Percentiles rank a stretch among this genome's conserved stretches.
Conservation (phyloP, 2,329 filamentous ascomycete genomes). For the Talaromyces albobiverticillius region DNA sequence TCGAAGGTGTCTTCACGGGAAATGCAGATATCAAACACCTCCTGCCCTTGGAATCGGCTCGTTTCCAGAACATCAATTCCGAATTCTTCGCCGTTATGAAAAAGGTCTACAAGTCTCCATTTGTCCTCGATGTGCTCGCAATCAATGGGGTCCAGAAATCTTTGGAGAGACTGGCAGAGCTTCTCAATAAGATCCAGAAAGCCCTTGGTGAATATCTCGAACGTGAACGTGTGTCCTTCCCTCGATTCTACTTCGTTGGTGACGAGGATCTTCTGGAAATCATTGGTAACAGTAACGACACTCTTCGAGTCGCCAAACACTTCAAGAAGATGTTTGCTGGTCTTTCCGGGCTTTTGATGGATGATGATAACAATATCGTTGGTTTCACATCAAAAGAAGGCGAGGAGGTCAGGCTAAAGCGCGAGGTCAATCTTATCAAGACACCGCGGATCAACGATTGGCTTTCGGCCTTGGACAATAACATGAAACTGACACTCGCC, state of each 20-base stretch:
- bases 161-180: constrained; percentile 88
- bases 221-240: constrained; percentile 94
- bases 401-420: constrained; percentile 82
- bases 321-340: constrained; percentile 99
- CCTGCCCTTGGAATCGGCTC: constrained; percentile 89
- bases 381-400: constrained; percentile 95
- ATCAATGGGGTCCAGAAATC: constrained; percentile 96
- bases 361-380: constrained; percentile 83
- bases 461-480: constrained; percentile 86
- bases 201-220: constrained; percentile 97
- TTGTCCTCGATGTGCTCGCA: constrained; percentile 90
- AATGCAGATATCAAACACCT: constrained; percentile 99
- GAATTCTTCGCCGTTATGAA: constrained; percentile 99
- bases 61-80: constrained; percentile 99
- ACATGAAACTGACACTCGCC: constrained; percentile 91
- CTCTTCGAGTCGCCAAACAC: constrained; percentile 92
- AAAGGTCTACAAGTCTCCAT: constrained; percentile 95
- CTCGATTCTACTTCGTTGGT: constrained; percentile 98
- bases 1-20: constrained; percentile 97
- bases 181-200: constrained; percentile 98
- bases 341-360: constrained; percentile 83
- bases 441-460: constrained; percentile 98
- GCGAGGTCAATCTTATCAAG: constrained; percentile 86
- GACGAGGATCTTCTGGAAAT: constrained; percentile 98
- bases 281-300: constrained; percentile 99